Percentiles rank a stretch among this genome's conserved stretches.
Evolutionary conservation across 2,329 filamentous ascomycete species (phyloP).

Genomic region (Microascus cirrosus): DNA sequence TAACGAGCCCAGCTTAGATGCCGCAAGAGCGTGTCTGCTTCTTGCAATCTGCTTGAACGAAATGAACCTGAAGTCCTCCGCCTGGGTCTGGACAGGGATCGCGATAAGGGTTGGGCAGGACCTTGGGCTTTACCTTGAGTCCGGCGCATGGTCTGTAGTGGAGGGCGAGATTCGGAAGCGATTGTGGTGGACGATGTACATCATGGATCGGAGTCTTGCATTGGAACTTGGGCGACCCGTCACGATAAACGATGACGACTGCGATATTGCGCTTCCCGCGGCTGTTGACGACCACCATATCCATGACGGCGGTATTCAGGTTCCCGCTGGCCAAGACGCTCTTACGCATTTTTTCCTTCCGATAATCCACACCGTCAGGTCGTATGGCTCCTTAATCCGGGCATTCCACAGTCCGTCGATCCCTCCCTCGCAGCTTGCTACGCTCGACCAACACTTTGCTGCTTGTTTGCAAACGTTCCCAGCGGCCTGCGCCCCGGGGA

Average conservation of each 20-base stretch:
- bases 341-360: slow-evolving; percentile 64
- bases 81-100: slow-evolving; percentile 75
- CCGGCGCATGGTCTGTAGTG: slow-evolving; percentile 57
- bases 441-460: slow-evolving; percentile 71
- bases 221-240: slow-evolving; percentile 73
- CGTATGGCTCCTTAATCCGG: slow-evolving; percentile 62
- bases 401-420: slow-evolving; percentile 59
- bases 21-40: slow-evolving; percentile 61
- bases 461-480: slow-evolving; percentile 68
- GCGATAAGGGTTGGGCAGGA: slow-evolving; percentile 76
- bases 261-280: slow-evolving; percentile 70
- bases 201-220: slow-evolving; percentile 71
- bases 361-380: slow-evolving; percentile 70
- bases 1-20: slow-evolving; percentile 64
- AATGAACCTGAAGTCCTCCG: slow-evolving; percentile 73
- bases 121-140: slow-evolving; percentile 68
- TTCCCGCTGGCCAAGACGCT: slow-evolving; percentile 38
- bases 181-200: slow-evolving; percentile 91
- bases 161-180: slow-evolving; percentile 79
- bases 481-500: slow-evolving; percentile 56
- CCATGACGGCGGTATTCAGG: slow-evolving; percentile 42
- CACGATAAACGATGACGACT: slow-evolving; percentile 79
- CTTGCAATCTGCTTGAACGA: slow-evolving; percentile 73
- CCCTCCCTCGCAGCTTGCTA: slow-evolving; percentile 55
- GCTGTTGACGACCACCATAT: slow-evolving; percentile 73